Base-by-base conservation (phyloP, 106 monocot species). In the Allium cepa region DNA sequence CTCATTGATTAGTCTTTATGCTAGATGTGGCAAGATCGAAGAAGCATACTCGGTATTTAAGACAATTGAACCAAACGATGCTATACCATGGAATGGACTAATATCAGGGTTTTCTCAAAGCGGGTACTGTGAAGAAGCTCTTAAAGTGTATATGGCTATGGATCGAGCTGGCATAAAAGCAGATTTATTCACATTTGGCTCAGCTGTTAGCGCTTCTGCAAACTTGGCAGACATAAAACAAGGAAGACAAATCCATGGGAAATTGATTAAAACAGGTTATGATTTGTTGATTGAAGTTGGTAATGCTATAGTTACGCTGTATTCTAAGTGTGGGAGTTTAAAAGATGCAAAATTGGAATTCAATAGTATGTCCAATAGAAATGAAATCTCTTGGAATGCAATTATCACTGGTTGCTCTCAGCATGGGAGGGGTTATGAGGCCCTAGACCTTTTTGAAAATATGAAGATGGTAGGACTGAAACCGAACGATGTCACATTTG, bases 1-100 rank as follows among this genome's bases (percentile, higher is more conserved):
- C 72, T 69, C 94, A 26, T 82, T 94, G 3, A 72, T 87, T 14
- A 84, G 78, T 64, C 79, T 90, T 60, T 94, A 94, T 71, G 87
- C 94, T 46, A 82, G 79, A 78, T 90, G 84, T 76, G 94, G 94
- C 48, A 70, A 49, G 63, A 50, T 78, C 15, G 45, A 49, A 17
- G 87, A 94, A 52, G 94, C 94, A 62, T 78, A 78, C 74, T 75
- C 78, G 62, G 69, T 75, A 22, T 90, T 94, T 64, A 26, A 72
- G 46, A 49, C n/a, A 28, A 55, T 80, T 49, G 84, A 70, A 59
- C 48, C 22, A 60, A 80, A 80, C 60, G 87, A 94, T 78, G 90
- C 84, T 60, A 78, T 90, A 26, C 78, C 94, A 71, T 86, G 85
- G 85, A 86, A 86, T 62, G 75, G 81, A 4, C 63, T 82, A 53